Base-by-base conservation (phyloP, 805 yeast species). In the Yarrowia sp. region DNA sequence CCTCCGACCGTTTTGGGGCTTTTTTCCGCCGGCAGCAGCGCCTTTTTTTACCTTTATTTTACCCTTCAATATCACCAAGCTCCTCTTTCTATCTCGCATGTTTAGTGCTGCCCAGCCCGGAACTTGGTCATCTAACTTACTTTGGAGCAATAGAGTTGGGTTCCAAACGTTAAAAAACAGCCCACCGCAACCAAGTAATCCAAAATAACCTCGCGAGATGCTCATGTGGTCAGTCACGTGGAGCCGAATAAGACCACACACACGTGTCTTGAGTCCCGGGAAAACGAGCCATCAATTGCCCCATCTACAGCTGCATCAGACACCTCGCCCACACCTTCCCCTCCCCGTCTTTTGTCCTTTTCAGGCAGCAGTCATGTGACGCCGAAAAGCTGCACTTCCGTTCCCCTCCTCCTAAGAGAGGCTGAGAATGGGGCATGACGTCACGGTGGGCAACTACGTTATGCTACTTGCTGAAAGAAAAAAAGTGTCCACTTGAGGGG, bases 71-170 rank as follows among this genome's bases (percentile, higher is more conserved):
- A 53, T 53, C 36, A 53, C 36, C 45, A 38, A 15, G 35, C 45
- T 53, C 45, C 45, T 53, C 45, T 28, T 53, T 39, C 60, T 53
- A 53, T 53, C 60, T 53, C 45, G 60, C 60, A 53, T 53, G 60
- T 53, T 53, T 53, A 53, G 60, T 53, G 60, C 60, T 53, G 60
- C 60, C 60, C 60, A 50, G 57, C 57, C 57, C 57, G 57, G 32
- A 50, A 35, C 42, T 18, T 22, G 42, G 53, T 18, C 57, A 50
- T 50, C 57, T 15, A 18, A 14, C 57, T 38, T 38, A 38, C 14
- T 38, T 38, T 38, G 42, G 8, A 9, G 14, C 14, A 15, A 35
- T 36, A n/a, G 35, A 31, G 32, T 50, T 50, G n/a, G 8, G 13
- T 4, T 8, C 2, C 13, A 2, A 9, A 50, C 17, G 32, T 17